Evolutionary conservation across 805 yeast species (phyloP).

Genomic region (Pichia membranifaciens): DNA sequence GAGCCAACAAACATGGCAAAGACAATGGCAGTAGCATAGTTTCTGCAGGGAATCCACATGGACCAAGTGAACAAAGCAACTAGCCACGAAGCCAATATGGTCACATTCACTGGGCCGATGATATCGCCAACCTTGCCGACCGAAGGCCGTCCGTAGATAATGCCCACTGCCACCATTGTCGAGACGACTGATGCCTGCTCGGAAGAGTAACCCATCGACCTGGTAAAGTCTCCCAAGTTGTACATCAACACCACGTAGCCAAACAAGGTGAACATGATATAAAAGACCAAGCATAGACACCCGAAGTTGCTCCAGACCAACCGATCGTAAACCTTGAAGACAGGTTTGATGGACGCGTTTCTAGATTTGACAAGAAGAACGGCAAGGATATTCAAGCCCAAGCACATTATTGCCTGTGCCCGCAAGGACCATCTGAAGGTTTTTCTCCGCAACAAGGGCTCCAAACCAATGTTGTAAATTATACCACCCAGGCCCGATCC

Average conservation of each 20-base stretch:
- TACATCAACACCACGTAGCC: slow-evolving; percentile 59
- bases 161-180: slow-evolving; percentile 57
- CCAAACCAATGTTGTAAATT: slow-evolving; percentile 43
- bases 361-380: slow-evolving; percentile 35
- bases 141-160: slow-evolving; percentile 48
- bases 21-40: slow-evolving; percentile 47
- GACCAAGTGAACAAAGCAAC: slow-evolving; percentile 40
- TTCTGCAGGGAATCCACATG: slow-evolving; percentile 55
- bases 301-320: slow-evolving; percentile 36
- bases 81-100: slow-evolving; percentile 32
- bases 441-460: slow-evolving; percentile 33
- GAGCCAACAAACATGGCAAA: slow-evolving; percentile 50
- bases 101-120: slow-evolving; percentile 46
- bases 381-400: slow-evolving; percentile 31
- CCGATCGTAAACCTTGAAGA: slow-evolving; percentile 37
- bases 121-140: slow-evolving; percentile 47
- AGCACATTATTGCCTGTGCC: slow-evolving; percentile 39
- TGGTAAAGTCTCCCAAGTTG: slow-evolving; percentile 53
- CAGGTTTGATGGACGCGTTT: slow-evolving; percentile 31
- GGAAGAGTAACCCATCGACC: slow-evolving; percentile 51
- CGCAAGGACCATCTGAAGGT: slow-evolving; percentile 47
- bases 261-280: slow-evolving; percentile 45
- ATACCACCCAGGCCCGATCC: slow-evolving; percentile 54
- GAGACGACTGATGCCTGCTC: slow-evolving; percentile 52
- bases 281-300: slow-evolving; percentile 26